These are phyloP conservation scores for Xylariomycetidae sp. DNA, from an alignment of 2,329 filamentous ascomycete genomes.

Conservation along the genomic window DNA sequence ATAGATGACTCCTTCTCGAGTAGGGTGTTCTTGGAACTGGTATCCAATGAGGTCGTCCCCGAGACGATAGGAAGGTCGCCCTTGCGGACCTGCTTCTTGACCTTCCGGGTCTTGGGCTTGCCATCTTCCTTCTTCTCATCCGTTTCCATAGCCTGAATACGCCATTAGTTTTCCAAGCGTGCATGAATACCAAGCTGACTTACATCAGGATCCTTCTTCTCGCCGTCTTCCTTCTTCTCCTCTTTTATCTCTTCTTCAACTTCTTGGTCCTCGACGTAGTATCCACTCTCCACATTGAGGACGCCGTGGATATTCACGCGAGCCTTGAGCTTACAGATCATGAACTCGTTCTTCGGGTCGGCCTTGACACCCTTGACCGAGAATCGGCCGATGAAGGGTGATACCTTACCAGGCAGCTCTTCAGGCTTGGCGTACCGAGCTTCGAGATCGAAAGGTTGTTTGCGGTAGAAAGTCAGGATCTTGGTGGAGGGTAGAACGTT, in stretches of 20 bases:
- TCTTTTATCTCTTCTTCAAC: conserved; percentile 88
- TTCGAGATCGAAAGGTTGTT: conserved; percentile 95
- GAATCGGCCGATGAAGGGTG: conserved; percentile 95
- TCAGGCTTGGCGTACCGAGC: conserved; percentile 89
- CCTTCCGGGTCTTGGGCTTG: conserved; percentile 80
- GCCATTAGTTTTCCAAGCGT: neutral
- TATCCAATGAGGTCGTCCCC: conserved; percentile 76
- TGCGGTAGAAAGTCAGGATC: conserved; percentile 98
- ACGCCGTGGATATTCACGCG: conserved; percentile 94
- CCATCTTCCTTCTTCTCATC: conserved; percentile 62
- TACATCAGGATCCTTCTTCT: conserved; percentile 69
- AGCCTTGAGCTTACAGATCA: conserved; percentile 99
- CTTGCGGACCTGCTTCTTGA: conserved; percentile 99
- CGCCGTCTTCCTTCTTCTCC: conserved; percentile 50
- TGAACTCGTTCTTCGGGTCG: conserved; percentile 91
- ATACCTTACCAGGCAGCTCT: conserved; percentile 78
- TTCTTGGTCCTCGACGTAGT: conserved; percentile 97
- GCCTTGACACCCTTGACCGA: conserved; percentile 97
- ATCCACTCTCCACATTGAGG: conserved; percentile 92
- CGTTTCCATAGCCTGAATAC: conserved; percentile 74
- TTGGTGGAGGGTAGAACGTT: conserved; percentile 98
- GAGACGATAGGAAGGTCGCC: conserved; percentile 85
- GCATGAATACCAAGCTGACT: conserved; percentile 36
- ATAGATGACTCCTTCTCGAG: conserved; percentile 82
- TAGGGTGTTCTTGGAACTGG: conserved; percentile 58